These are phyloP conservation scores for Ogataea ganodermae DNA, from an alignment of 805 yeast genomes.

Conservation along the genomic window DNA sequence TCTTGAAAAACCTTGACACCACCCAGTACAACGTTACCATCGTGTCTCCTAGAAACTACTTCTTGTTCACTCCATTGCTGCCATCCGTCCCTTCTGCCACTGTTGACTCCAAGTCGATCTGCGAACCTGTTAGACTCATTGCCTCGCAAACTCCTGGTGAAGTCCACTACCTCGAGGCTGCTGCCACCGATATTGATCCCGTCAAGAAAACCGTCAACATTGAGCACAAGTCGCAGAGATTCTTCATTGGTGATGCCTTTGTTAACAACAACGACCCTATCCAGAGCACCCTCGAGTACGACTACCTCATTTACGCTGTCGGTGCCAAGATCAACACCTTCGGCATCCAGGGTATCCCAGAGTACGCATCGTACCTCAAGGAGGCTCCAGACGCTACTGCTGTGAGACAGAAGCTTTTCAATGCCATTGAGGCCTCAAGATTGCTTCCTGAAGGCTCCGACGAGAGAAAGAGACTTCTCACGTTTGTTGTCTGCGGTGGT, in stretches of 20 bases:
- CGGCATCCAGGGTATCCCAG: conserved; percentile 90
- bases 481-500: conserved; percentile 92
- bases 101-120: conserved; percentile 83
- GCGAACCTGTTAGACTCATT: conserved; percentile 87
- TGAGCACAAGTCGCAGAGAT: conserved; percentile 54
- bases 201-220: conserved; percentile 61
- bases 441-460: conserved; percentile 66
- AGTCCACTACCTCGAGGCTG: conserved; percentile 84
- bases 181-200: conserved; percentile 83
- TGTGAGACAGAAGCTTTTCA: conserved; percentile 79
- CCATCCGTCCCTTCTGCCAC: conserved; percentile 95
- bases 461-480: conserved; percentile 80
- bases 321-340: conserved; percentile 94
- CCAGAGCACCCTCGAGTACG: conserved; percentile 56
- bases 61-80: conserved; percentile 90
- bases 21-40: conserved; percentile 83
- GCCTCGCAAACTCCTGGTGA: conserved; percentile 74
- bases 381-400: conserved; percentile 85
- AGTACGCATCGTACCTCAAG: conserved; percentile 82
- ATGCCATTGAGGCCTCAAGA: conserved; percentile 83
- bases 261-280: conserved; percentile 46
- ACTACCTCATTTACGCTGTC: conserved; percentile 84
- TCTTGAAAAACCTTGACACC: conserved; percentile 82
- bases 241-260: conserved; percentile 52
- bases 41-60: conserved; percentile 91